Percentiles rank a stretch among this genome's conserved stretches.
Evolutionary conservation across 2,329 filamentous ascomycete species (phyloP).

Genomic region (Madurella fahalii): DNA sequence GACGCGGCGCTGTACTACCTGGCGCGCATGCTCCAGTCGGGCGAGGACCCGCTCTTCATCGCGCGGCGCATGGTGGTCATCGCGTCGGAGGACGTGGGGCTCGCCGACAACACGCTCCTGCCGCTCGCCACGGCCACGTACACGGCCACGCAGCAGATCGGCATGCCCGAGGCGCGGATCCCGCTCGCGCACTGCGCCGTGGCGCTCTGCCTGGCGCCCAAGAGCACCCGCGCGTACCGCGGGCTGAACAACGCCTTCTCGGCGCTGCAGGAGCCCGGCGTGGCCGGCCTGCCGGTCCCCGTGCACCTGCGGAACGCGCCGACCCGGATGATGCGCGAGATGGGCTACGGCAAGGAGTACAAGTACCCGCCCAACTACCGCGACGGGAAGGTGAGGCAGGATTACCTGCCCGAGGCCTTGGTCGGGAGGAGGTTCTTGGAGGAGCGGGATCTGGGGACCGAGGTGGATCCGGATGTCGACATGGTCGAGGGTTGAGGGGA

Average conservation of each 20-base stretch:
- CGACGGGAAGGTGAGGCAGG: constrained; percentile 76
- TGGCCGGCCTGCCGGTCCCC: constrained; percentile 77
- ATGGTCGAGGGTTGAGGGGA: constrained; percentile 28
- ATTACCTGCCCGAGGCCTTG: constrained; percentile 81
- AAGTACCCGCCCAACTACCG: constrained; percentile 94
- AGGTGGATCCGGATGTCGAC: constrained; percentile 66
- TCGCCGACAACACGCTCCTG: constrained; percentile 82
- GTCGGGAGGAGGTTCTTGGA: constrained; percentile 71
- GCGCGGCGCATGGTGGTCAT: constrained; percentile 92
- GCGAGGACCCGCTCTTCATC: constrained; percentile 89
- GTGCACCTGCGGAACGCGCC: constrained; percentile 88
- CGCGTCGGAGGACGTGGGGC: constrained; percentile 86
- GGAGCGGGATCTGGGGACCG: constrained; percentile 71
- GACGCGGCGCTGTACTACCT: constrained; percentile 93
- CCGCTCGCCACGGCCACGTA: constrained; percentile 82
- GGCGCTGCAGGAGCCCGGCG: constrained; percentile 75
- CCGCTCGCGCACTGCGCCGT: constrained; percentile 84
- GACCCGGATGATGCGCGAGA: constrained; percentile 85
- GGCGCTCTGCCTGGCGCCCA: constrained; percentile 74
- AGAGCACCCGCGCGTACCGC: constrained; percentile 83
- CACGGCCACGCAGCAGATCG: constrained; percentile 85
- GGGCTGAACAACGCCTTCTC: constrained; percentile 75
- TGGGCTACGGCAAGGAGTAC: constrained; percentile 87
- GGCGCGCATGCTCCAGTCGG: constrained; percentile 89
- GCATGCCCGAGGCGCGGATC: constrained; percentile 91